Conservation (phyloP, 495 filamentous ascomycete genomes). For the Tetracladium marchalianum region DNA sequence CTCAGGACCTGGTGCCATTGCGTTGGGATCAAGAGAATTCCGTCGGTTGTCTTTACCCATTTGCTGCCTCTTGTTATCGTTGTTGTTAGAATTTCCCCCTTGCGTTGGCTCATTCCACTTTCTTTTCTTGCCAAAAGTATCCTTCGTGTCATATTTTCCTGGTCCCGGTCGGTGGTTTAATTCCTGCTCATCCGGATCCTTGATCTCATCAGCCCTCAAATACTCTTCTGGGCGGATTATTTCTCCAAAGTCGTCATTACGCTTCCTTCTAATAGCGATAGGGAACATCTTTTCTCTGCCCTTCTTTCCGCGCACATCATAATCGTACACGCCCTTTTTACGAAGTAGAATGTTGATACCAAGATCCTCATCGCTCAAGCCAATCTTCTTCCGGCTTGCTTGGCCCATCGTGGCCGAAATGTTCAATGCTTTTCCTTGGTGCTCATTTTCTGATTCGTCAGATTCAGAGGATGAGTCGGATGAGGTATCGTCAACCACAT, state of each 20-base stretch:
- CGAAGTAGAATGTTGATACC: slow-evolving; percentile 88
- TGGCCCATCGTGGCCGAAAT: slow-evolving; percentile 73
- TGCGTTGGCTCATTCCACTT: slow-evolving; percentile 69
- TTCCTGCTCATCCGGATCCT: slow-evolving; percentile 62
- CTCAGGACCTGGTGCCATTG: slow-evolving; percentile 24
- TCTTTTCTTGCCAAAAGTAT: slow-evolving; percentile 79
- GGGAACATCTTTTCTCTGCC: slow-evolving; percentile 92
- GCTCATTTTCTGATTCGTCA: slow-evolving; percentile 80
- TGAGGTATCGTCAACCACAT: slow-evolving; percentile 74
- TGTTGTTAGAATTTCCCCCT: slow-evolving; percentile 25
- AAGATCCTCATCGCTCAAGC: slow-evolving; percentile 72
- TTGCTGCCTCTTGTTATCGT: slow-evolving; percentile 33
- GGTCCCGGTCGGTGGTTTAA: slow-evolving; percentile 25
- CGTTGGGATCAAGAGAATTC: slow-evolving; percentile 6
- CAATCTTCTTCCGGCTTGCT: slow-evolving; percentile 70
- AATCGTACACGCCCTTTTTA: slow-evolving; percentile 80
- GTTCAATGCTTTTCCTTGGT: slow-evolving; percentile 87
- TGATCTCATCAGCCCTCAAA: slow-evolving; percentile 83
- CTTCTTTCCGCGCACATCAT: slow-evolving; percentile 84
- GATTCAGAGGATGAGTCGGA: slow-evolving; percentile 71
- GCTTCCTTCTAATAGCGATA: slow-evolving; percentile 66
- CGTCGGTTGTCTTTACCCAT: slow-evolving; percentile 3
- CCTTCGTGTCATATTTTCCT: slow-evolving; percentile 38
- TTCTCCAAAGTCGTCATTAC: slow-evolving; percentile 87
- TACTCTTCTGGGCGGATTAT: slow-evolving; percentile 89